phyloP scores from a whole-genome alignment of 1,139 yeast species.

The Maudiozyma humilis region DNA sequence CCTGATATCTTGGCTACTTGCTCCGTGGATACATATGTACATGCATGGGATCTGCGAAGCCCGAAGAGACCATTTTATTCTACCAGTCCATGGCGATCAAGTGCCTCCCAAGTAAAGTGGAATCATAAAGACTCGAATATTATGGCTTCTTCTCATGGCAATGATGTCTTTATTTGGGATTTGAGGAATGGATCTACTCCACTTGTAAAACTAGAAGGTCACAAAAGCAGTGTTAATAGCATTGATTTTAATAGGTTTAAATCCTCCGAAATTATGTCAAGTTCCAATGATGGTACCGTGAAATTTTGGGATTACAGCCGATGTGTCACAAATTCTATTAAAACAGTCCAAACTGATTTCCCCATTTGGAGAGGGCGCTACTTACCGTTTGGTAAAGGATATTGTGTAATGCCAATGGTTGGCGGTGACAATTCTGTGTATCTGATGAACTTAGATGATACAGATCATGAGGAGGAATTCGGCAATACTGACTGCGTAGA shows the following conservation, averaged over 20 bases:
- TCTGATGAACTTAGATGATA: slow-evolving; percentile 44
- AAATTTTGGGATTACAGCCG: slow-evolving; percentile 69
- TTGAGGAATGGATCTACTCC: slow-evolving; percentile 75
- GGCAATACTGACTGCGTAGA: background rate
- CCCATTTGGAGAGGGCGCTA: slow-evolving; percentile 86
- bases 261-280: slow-evolving; percentile 56
- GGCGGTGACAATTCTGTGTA: slow-evolving; percentile 78
- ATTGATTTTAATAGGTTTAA: slow-evolving; percentile 65
- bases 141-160: slow-evolving; percentile 80
- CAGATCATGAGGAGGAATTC: slow-evolving; percentile 3
- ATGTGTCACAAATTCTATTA: slow-evolving; percentile 39
- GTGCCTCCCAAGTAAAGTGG: slow-evolving; percentile 95
- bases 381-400: slow-evolving; percentile 85
- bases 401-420: slow-evolving; percentile 81
- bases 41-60: slow-evolving; percentile 84
- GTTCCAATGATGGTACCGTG: slow-evolving; percentile 82
- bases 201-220: slow-evolving; percentile 59
- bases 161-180: slow-evolving; percentile 80
- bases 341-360: slow-evolving; percentile 60
- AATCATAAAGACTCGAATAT: slow-evolving; percentile 66
- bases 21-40: slow-evolving; percentile 79
- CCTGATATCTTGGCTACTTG: slow-evolving; percentile 92
- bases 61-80: slow-evolving; percentile 63
- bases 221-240: slow-evolving; percentile 77
- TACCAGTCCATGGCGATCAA: slow-evolving; percentile 92